phyloP scores from a whole-genome alignment of 1,284 basidiomycete genomes.

The Ganoderma sp. region DNA sequence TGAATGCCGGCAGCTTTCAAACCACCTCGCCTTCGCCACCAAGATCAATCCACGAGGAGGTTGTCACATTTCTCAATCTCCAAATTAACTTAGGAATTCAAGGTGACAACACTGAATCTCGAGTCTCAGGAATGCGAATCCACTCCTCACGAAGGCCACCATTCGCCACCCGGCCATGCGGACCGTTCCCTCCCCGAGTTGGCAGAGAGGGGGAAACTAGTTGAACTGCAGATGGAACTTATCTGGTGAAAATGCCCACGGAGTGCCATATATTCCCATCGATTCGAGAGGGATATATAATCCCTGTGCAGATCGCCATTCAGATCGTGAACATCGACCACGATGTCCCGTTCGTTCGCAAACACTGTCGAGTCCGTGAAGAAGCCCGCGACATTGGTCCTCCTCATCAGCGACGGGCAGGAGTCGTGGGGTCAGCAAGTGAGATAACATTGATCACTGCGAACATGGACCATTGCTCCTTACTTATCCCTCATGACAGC shows the following conservation, averaged over 20 bases:
- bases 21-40: too few relatives aligned
- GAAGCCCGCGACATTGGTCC: constrained; percentile 39
- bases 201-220: too few relatives aligned
- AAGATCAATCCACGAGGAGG: too few relatives aligned
- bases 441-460: not conserved
- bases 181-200: not conserved
- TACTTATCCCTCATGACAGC: constrained; percentile 35
- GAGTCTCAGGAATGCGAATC: too few relatives aligned
- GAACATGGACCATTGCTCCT: constrained; percentile 7
- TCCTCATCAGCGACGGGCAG: constrained; percentile 39
- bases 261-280: not conserved
- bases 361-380: constrained; percentile 41
- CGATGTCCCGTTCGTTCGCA: constrained; percentile 30
- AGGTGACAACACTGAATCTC: too few relatives aligned
- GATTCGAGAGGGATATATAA: not conserved
- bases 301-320: too few relatives aligned
- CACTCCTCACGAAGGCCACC: not conserved
- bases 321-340: not conserved
- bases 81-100: too few relatives aligned
- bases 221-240: not conserved
- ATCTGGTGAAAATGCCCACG: constrained; percentile 3
- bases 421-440: constrained; percentile 50
- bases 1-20: too few relatives aligned
- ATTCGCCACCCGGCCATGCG: not conserved
- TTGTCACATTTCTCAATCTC: too few relatives aligned